Evolutionary conservation across 2,329 filamentous ascomycete genomes (phyloP), one percentile per base, ranked within the genome.

Genomic region (Pseudonectria foliicola): DNA sequence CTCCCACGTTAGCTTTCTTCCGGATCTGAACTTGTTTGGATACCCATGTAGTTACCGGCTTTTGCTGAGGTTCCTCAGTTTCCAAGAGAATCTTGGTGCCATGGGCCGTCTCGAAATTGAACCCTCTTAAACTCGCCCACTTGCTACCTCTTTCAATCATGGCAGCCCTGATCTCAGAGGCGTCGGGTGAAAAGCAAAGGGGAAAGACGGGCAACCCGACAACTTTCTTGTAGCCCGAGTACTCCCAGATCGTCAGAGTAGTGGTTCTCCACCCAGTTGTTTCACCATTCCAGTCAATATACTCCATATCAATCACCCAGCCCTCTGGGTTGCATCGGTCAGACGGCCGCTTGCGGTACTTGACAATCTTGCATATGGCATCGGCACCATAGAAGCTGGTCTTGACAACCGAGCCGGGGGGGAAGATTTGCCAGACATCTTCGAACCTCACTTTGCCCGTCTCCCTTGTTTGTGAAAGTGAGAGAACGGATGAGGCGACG

Each of bases 271-370:
- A 59, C 6, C 60, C 60, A 27, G 48, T 55, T 1, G 25, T 34
- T 18, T 54, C 46, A 7, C 61, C 52, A 26, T 63, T 56, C 59
- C 59, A 63, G 33, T 62, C 57, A 3, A 64, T 28, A 33, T 56
- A 60, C 33, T 64, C 56, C 32, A 59, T 31, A 5, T 42, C 38
- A 25, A 63, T 44, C 3, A 36, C 33, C 53, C 53, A 61, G 13
- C 40, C 38, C 13, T 26, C 41, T 2, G 40, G 44, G 3, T 43
- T 39, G 12, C 35, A 36, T 5, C 38, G 25, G 13, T 36, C 34
- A 1, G 14, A 10, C 2, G 26, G 23, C 12, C 23, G 34, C 33
- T 43, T 40, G 13, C 52, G 31, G 34, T 56, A 60, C 28, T 53
- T 50, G 6, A 49, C 49, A 1, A 66, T 57, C 4, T 57, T 57